Base-by-base conservation (phyloP, 768 basidiomycete species). In the Dioszegia aurantiaca region DNA sequence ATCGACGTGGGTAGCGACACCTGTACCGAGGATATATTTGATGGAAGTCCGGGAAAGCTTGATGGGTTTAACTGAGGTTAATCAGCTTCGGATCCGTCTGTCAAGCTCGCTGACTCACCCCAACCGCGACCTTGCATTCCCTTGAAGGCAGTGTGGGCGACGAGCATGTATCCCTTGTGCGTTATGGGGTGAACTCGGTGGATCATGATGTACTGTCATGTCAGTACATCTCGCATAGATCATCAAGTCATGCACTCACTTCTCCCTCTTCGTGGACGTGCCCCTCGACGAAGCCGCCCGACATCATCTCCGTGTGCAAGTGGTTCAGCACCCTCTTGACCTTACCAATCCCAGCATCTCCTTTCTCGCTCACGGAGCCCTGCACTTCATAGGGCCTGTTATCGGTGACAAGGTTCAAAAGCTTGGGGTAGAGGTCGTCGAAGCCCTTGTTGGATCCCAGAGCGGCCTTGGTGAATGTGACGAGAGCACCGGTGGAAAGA, bases 211-310 rank as follows among this genome's bases (percentile, higher is more conserved):
- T 99, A 98, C 91, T 97, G 72, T 5, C 24, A 2, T 30, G 19
- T 42, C 23, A 31, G 27, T 21, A 9, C 27, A 2, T 12, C 21
- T 33, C n/a, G 12, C 12, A 26, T 39, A 23, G 4, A 3, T 19
- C 11, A 30, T 12, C 3, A 8, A 12, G n/a, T n/a, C 4, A 24
- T 33, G 12, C 17, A 84, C 88, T 78, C 74, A 89, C 93, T 74
- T 97, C 86, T 62, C 89, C 91, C 75, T 98, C 95, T 75, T 97
- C 91, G 69, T 93, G 93, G 10, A 98, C 90, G 78, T 97, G 90
- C 0, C 91, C 94, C 76, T 99, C 95, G 59, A 86, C 84, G 62
- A 83, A 97, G 0, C 85, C 88, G 1, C 82, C 85, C n/a, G 90
- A 79, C 2, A 89, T 83, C 89, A 98, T 91, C 79, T 99, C 92